These are phyloP conservation scores for Pseudozyma hubeiensis DNA, from an alignment of 1,284 basidiomycete genomes.

Conservation along the genomic window DNA sequence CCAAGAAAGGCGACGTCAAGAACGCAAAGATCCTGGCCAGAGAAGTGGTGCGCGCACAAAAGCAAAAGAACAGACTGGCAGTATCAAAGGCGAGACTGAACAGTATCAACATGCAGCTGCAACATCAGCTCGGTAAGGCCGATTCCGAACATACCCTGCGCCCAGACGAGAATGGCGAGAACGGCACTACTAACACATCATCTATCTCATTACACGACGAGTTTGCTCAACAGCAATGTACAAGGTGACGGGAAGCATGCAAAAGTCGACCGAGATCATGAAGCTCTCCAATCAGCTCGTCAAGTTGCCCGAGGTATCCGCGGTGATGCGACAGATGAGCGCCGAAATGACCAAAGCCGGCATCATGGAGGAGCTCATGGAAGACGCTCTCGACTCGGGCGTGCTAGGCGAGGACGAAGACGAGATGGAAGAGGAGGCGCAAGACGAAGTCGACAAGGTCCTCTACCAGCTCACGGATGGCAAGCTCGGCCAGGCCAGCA, in stretches of 20 bases:
- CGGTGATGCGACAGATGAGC: slow-evolving; percentile 95
- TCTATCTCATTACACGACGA: background rate
- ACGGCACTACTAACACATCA: background rate
- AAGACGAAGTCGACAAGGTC: slow-evolving; percentile 96
- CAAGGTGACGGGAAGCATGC: slow-evolving; percentile 95
- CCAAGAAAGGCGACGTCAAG: slow-evolving; percentile 90
- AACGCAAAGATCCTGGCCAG: slow-evolving; percentile 89
- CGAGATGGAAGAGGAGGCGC: slow-evolving; percentile 94
- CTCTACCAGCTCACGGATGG: slow-evolving; percentile 95
- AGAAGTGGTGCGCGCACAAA: slow-evolving; percentile 93
- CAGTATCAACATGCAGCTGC: slow-evolving; percentile 89
- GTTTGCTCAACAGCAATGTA: slow-evolving; percentile 79
- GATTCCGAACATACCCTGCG: background rate
- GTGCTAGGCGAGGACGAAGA: slow-evolving; percentile 79
- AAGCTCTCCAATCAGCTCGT: slow-evolving; percentile 92
- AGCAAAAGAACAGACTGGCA: slow-evolving; percentile 91
- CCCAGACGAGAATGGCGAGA: background rate
- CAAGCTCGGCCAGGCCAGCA: slow-evolving; percentile 72
- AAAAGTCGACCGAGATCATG: slow-evolving; percentile 99
- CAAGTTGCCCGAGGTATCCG: slow-evolving; percentile 90
- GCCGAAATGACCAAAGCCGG: slow-evolving; percentile 95
- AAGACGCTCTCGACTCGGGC: slow-evolving; percentile 70
- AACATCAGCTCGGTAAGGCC: slow-evolving; percentile 87
- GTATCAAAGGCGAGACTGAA: slow-evolving; percentile 92
- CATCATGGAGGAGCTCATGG: slow-evolving; percentile 71